Percentiles rank a stretch among this genome's conserved stretches.
Evolutionary conservation across 495 filamentous ascomycete species (phyloP).

Genomic region (Amphirosellinia nigrospora): DNA sequence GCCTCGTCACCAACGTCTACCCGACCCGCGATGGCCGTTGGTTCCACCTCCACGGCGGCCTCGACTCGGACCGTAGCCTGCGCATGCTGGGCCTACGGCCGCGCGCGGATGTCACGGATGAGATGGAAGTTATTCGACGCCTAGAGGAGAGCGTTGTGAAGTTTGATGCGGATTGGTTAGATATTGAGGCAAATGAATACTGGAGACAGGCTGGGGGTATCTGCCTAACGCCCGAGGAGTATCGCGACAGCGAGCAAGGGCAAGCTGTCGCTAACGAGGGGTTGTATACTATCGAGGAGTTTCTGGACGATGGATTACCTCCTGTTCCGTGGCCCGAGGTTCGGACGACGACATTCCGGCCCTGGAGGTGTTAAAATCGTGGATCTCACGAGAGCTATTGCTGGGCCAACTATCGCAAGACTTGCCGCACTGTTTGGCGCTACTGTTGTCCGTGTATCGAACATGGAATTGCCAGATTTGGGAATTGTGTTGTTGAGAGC

Average conservation of each 20-base stretch:
- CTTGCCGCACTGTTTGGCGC: slow-evolving; percentile 65
- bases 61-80: slow-evolving; percentile 54
- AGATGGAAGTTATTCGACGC: slow-evolving; percentile 37
- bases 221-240: slow-evolving; percentile 55
- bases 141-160: slow-evolving; percentile 39
- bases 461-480: slow-evolving; percentile 58
- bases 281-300: slow-evolving; percentile 52
- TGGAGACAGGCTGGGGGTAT: slow-evolving; percentile 62
- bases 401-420: slow-evolving; percentile 59
- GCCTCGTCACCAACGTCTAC: slow-evolving; percentile 58
- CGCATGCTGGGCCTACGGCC: slow-evolving; percentile 51
- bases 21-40: slow-evolving; percentile 56
- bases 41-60: slow-evolving; percentile 60
- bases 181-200: slow-evolving; percentile 52
- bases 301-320: slow-evolving; percentile 38
- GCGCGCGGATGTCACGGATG: slow-evolving; percentile 31
- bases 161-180: slow-evolving; percentile 48
- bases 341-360: slow-evolving; percentile 46
- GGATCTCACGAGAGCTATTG: slow-evolving; percentile 67
- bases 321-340: slow-evolving; percentile 44
- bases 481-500: slow-evolving; percentile 52
- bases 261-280: slow-evolving; percentile 56
- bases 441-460: slow-evolving; percentile 65
- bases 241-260: slow-evolving; percentile 54
- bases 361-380: slow-evolving; percentile 65